Base-by-base conservation (phyloP, 805 yeast genomes). In the baker's yeast (Saccharomyces cerevisiae) region DNA sequence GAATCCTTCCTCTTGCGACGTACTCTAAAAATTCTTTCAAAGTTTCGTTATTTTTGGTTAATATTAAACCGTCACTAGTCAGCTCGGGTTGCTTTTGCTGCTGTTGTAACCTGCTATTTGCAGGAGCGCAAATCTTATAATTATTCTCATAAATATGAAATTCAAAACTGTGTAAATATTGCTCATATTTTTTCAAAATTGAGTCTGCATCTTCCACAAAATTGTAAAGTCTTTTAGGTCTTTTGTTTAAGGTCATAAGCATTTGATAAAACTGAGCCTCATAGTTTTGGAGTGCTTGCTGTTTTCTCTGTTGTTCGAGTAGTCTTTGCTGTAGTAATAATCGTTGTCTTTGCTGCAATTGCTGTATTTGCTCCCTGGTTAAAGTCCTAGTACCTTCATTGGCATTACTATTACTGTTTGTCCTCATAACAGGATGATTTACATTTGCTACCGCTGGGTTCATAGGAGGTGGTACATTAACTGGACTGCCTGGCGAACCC, bases 141-240 rank as follows among this genome's bases (percentile, higher is more conserved):
- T 91, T 96, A 54, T 89, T 89, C 62, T 89, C 94, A 70, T 88
- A 91, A 26, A 92, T 89, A 64, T 92, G 97, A 63, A 92, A 84
- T 59, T 84, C 96, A 55, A 92, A 71, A 43, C 96, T 87, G 6
- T 97, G 86, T 9, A 92, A 87, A 57, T 79, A 80, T 54, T 81
- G 80, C 59, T 85, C 83, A 67, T 84, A 91, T 68, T 90, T 91
- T 56, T 81, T 80, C 61, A 94, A 70, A 8, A 94, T 77, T 50
- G 84, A 88, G 55, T 81, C 86, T 22, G 86, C 73, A 9, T 90
- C 82, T 62, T 87, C 89, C 10, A 85, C 82, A 63, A 85, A 86
- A 49, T 80, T 78, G 63, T 78, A 78, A 28, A 70, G 73, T 47
- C 77, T 73, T 60, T 74, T 76, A 11, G 78, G 79, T 52, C 71